Conservation (phyloP, 345 rosid species). For the Cardamine resedifolia region DNA sequence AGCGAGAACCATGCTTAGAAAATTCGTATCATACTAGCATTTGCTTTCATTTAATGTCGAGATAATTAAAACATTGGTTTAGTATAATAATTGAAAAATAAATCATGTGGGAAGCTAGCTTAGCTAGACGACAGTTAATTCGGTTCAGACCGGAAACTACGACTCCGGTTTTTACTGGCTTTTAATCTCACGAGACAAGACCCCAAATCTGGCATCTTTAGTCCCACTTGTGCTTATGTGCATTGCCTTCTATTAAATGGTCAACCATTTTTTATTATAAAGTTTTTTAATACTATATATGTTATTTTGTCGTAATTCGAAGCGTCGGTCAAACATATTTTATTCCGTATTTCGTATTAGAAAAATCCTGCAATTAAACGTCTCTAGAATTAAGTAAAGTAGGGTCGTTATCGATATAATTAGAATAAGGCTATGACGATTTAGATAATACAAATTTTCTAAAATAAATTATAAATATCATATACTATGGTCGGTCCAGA, state of each 20-base stretch:
- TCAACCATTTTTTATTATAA: constrained; percentile 35
- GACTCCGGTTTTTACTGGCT: constrained; percentile 29
- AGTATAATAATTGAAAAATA: constrained; percentile 8
- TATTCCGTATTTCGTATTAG: constrained; percentile 5
- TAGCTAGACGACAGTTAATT: constrained; percentile 32
- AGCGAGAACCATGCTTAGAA: constrained; percentile 25
- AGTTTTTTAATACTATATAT: not conserved
- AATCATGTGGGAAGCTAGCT: constrained; percentile 12
- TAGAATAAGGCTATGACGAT: constrained; percentile 23
- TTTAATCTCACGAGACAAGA: constrained; percentile 35
- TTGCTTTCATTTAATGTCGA: constrained; percentile 25
- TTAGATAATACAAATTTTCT: not conserved
- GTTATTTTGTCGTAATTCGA: constrained; percentile 11
- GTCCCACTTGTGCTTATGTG: constrained; percentile 27
- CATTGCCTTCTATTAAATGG: constrained; percentile 25
- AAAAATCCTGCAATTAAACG: constrained; percentile 17
- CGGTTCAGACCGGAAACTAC: constrained; percentile 32
- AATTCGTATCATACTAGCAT: not conserved
- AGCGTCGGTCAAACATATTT: constrained; percentile 40
- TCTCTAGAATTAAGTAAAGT: constrained; percentile 32
- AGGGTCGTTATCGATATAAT: constrained; percentile 24
- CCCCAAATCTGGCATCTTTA: constrained; percentile 30
- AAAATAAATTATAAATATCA: not conserved
- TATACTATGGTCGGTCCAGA: constrained; percentile 33
- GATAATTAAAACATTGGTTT: constrained; percentile 13